Evolutionary conservation across 176 grass and related monocot species (phyloP).

Genomic region (Juncus inflexus): DNA sequence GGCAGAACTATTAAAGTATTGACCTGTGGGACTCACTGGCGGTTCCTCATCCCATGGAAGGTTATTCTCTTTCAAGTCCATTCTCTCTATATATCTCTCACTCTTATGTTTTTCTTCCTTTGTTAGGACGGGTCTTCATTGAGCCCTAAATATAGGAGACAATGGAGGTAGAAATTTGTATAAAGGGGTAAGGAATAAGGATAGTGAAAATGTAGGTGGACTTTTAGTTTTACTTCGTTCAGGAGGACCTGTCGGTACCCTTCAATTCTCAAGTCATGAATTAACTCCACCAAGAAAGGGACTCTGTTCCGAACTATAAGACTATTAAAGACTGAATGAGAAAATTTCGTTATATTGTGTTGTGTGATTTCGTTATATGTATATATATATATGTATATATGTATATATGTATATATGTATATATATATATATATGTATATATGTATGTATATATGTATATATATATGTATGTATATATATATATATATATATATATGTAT

Average conservation of each 20-base stretch:
- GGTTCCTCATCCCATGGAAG: conserved; percentile 3
- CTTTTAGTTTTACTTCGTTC: neutral
- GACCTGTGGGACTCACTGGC: conserved; percentile 32
- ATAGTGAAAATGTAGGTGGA: conserved; percentile 1
- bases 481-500: too few species aligned
- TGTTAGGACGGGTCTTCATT: too few species aligned
- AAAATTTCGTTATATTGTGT: too few species aligned
- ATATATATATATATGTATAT: too few species aligned
- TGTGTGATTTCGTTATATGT: too few species aligned
- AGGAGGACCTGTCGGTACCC: neutral
- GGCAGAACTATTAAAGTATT: conserved; percentile 35
- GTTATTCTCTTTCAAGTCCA: neutral
- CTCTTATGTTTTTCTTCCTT: neutral
- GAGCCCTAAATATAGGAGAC: conserved; percentile 12
- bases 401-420: too few species aligned
- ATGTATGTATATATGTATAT: too few species aligned
- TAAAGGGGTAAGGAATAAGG: neutral
- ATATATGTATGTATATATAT: too few species aligned
- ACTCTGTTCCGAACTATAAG: too few species aligned
- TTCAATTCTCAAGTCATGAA: neutral
- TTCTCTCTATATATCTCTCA: neutral
- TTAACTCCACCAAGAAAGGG: too few species aligned
- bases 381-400: too few species aligned
- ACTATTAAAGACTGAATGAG: too few species aligned
- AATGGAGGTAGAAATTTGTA: neutral